Percentiles rank a stretch among this genome's conserved stretches.
These are phyloP conservation scores for Candolleomyces eurysporus DNA, from an alignment of 768 basidiomycete species.

Conservation along the genomic window DNA sequence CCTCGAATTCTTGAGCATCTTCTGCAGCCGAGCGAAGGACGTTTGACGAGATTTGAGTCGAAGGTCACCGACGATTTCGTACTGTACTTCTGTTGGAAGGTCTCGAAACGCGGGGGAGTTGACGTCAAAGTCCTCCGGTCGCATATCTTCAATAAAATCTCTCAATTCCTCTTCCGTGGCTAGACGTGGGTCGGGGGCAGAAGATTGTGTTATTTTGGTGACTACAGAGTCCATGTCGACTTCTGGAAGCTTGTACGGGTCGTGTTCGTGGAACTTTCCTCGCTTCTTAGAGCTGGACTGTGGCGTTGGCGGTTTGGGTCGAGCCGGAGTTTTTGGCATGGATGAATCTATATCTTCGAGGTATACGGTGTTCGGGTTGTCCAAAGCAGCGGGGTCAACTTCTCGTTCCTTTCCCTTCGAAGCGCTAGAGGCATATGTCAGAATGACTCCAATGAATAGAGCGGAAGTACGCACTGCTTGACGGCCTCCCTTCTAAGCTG, in stretches of 20 bases:
- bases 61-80: constrained; percentile 96
- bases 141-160: constrained; percentile 93
- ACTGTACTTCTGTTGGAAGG: constrained; percentile 94
- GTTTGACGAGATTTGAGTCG: constrained; percentile 93
- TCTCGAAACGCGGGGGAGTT: constrained; percentile 86
- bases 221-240: constrained; percentile 67
- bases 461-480: constrained; percentile 42
- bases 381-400: constrained; percentile 36
- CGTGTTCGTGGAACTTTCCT: constrained; percentile 69
- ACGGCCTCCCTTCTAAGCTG: constrained; percentile 90
- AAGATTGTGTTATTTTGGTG: constrained; percentile 56
- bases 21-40: constrained; percentile 85
- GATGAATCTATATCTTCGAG: constrained; percentile 78
- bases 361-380: constrained; percentile 78
- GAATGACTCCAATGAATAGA: not conserved
- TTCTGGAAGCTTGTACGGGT: constrained; percentile 92
- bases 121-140: constrained; percentile 93
- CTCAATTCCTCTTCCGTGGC: constrained; percentile 96
- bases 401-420: constrained; percentile 47
- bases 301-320: constrained; percentile 30
- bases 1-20: constrained; percentile 76
- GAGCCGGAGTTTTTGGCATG: constrained; percentile 51
- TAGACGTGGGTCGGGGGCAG: constrained; percentile 81
- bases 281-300: constrained; percentile 58
- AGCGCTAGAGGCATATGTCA: constrained; percentile 9